Conservation (phyloP, 1,284 basidiomycete species). For the Dichomitus squalens region DNA sequence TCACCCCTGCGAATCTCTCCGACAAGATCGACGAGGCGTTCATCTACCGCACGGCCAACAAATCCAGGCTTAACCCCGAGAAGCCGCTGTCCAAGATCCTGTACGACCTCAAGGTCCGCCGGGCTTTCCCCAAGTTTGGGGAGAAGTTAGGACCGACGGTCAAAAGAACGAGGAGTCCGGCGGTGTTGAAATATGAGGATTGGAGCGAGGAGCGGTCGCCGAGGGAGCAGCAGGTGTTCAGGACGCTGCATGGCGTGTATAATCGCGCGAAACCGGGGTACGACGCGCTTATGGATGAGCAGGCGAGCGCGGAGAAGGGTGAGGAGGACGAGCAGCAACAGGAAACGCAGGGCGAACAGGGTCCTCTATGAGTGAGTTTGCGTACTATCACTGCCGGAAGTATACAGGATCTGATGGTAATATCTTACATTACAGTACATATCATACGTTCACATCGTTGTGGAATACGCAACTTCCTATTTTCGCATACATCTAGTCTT, state of each 20-base stretch:
- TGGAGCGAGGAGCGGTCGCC: conserved; percentile 26
- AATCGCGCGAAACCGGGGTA: conserved; percentile 50
- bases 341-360: not conserved
- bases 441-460: conserved; percentile 1
- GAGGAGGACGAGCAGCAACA: not conserved
- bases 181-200: not conserved
- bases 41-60: conserved; percentile 7
- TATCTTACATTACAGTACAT: not conserved
- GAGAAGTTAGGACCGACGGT: not conserved
- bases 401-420: not conserved
- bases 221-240: conserved; percentile 52
- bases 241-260: conserved; percentile 57
- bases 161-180: conserved; percentile 9
- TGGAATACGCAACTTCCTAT: conserved; percentile 12
- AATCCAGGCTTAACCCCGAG: conserved; percentile 2
- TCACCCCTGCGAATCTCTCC: conserved; percentile 68
- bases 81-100: conserved; percentile 9
- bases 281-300: conserved; percentile 56
- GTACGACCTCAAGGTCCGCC: conserved; percentile 26
- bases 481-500: not conserved
- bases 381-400: not conserved
- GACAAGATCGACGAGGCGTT: conserved; percentile 67
- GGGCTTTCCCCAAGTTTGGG: conserved; percentile 42
- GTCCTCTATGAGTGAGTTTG: not conserved
- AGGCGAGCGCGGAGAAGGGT: conserved; percentile 4